Conservation (phyloP, 2,329 filamentous ascomycete genomes). For the Hypoxylon rubiginosum region DNA sequence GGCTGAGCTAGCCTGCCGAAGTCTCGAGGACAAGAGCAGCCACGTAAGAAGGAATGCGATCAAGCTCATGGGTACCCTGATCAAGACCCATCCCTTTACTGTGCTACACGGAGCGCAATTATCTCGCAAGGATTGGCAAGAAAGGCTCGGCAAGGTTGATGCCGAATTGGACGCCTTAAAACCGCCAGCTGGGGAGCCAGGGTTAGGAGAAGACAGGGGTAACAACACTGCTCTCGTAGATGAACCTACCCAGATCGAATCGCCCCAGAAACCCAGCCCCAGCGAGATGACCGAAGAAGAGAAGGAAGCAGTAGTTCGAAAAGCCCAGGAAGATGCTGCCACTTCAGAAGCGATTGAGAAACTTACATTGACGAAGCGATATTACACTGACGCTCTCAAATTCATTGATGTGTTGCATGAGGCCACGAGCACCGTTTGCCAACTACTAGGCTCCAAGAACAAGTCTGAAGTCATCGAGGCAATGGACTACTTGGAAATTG, state of each 20-base stretch:
- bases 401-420: constrained; percentile 94
- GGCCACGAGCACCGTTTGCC: constrained; percentile 83
- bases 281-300: constrained; percentile 82
- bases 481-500: constrained; percentile 97
- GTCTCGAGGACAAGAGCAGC: constrained; percentile 97
- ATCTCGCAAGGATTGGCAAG: constrained; percentile 86
- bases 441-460: constrained; percentile 92
- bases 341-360: constrained; percentile 91
- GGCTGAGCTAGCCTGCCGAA: constrained; percentile 87
- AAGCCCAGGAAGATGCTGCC: constrained; percentile 87
- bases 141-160: constrained; percentile 84
- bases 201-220: constrained; percentile 75
- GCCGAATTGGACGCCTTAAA: constrained; percentile 84
- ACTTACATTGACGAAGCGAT: constrained; percentile 87
- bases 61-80: constrained; percentile 87
- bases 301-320: constrained; percentile 78
- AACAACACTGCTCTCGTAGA: constrained; percentile 82
- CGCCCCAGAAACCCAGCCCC: constrained; percentile 74
- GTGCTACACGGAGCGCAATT: constrained; percentile 91
- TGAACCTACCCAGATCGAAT: constrained; percentile 86
- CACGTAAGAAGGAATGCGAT: constrained; percentile 96
- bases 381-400: constrained; percentile 91
- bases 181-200: constrained; percentile 80
- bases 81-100: constrained; percentile 95
- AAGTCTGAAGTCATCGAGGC: constrained; percentile 99